These are phyloP conservation scores for Galerina sulciceps DNA, from an alignment of 768 basidiomycete genomes.

Conservation along the genomic window DNA sequence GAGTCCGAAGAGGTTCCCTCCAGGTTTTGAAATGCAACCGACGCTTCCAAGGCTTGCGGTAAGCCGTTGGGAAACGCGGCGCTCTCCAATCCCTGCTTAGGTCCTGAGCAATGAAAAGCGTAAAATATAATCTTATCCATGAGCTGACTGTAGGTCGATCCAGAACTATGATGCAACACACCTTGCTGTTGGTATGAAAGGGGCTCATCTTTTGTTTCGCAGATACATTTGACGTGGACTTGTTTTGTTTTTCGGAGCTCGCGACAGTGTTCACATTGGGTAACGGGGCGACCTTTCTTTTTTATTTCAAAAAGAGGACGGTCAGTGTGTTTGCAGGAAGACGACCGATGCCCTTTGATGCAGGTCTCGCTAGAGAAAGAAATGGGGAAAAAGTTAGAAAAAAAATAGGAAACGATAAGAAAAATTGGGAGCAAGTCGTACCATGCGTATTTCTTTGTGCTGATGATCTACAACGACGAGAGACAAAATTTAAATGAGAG, in stretches of 20 bases:
- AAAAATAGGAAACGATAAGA: slow-evolving; percentile 8
- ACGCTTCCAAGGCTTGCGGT: slow-evolving; percentile 70
- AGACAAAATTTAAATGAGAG: background rate
- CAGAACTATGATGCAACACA: slow-evolving; percentile 41
- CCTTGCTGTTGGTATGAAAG: slow-evolving; percentile 59
- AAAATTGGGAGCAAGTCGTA: slow-evolving; percentile 38
- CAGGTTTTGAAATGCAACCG: slow-evolving; percentile 48
- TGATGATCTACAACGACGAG: slow-evolving; percentile 57
- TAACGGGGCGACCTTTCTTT: slow-evolving; percentile 90
- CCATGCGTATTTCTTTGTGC: slow-evolving; percentile 85
- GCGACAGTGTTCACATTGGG: slow-evolving; percentile 89
- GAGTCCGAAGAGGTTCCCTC: slow-evolving; percentile 62
- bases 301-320: slow-evolving; percentile 90
- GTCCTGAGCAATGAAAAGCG: slow-evolving; percentile 41
- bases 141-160: slow-evolving; percentile 34
- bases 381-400: slow-evolving; percentile 10
- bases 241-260: slow-evolving; percentile 84
- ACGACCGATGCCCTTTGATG: slow-evolving; percentile 93
- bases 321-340: slow-evolving; percentile 86
- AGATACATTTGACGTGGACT: slow-evolving; percentile 86
- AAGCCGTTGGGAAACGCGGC: slow-evolving; percentile 85
- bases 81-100: slow-evolving; percentile 59
- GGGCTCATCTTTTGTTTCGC: slow-evolving; percentile 70
- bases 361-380: slow-evolving; percentile 79
- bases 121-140: slow-evolving; percentile 46